These are phyloP conservation scores for Aspergillus diversus DNA, from an alignment of 495 filamentous ascomycete genomes.

Conservation along the genomic window DNA sequence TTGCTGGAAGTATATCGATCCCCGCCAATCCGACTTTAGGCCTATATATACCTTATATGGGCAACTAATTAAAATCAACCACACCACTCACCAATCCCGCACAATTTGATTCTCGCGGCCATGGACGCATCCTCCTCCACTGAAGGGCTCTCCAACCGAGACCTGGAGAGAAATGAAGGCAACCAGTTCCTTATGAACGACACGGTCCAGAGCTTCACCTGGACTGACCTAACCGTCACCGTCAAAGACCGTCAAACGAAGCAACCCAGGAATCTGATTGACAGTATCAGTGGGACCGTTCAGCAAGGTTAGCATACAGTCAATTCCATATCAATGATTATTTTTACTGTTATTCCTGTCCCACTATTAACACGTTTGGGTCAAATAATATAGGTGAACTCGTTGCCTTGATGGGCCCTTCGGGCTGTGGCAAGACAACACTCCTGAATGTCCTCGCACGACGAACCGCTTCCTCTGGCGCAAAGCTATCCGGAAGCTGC, in stretches of 20 bases:
- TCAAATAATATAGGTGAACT: constrained; percentile 61
- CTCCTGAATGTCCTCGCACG: constrained; percentile 74
- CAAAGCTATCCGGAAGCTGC: constrained; percentile 51
- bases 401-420: constrained; percentile 76
- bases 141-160: constrained; percentile 19
- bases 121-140: constrained; percentile 14
- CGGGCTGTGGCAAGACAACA: constrained; percentile 77
- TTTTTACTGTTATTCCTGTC: neutral
- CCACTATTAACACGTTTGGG: neutral
- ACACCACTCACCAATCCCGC: constrained; percentile 10
- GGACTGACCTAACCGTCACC: constrained; percentile 64
- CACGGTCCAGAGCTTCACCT: constrained; percentile 56
- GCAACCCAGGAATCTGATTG: constrained; percentile 48
- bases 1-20: no score
- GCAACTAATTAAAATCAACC: no score
- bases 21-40: no score
- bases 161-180: constrained; percentile 35
- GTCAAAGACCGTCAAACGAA: constrained; percentile 71
- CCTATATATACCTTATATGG: no score
- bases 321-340: constrained; percentile 5
- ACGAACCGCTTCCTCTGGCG: constrained; percentile 51
- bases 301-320: constrained; percentile 30
- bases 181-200: constrained; percentile 42
- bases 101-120: neutral
- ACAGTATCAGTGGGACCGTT: constrained; percentile 36